Base-by-base conservation (phyloP, 2,329 filamentous ascomycete species). In the Akanthomyces muscarius region DNA sequence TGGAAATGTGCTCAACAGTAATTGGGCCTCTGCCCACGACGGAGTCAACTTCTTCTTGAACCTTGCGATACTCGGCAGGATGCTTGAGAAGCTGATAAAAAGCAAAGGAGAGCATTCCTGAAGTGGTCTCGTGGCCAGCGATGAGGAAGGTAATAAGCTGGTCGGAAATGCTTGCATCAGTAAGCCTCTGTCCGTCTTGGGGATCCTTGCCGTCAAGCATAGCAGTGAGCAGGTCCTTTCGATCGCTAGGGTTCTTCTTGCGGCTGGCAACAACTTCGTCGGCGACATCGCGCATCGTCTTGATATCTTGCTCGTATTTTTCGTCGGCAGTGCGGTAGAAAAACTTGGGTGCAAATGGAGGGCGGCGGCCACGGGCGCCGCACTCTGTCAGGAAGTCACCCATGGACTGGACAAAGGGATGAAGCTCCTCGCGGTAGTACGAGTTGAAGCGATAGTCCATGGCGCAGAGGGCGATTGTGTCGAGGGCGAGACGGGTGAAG, bases 401-500 rank as follows among this genome's bases (percentile, higher is more conserved):
- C 89, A 92, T 91, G 41, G 87, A 83, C 51, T 80, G 72, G 45
- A 91, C 80, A 68, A 92, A 92, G 0, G 89, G 88, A 67, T 92
- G 89, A 71, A 89, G 76, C 10, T 85, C 79, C 16, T 89, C 83
- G 33, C 80, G 80, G 70, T 92, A 92, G 73, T 88, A 91, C 1
- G 84, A 88, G 74, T 92, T 92, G 80, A 92, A 92, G 21, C 89
- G 85, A 64, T 81, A 88, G 44, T 84, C 83, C 85, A 90, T 89
- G n/a, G 85, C 79, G 71, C 88, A 89, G 3, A 92, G 80, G 1
- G 87, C 87, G 10, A 92, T 81, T 0, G 88, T 89, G 70, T 92
- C 89, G 2, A 92, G 80, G 0, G 89, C 86, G 38, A 92, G 76
- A n/a, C 89, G 82, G 2, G 89, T 90, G 66, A 90, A 90, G 72